Evolutionary conservation across 805 yeast genomes (phyloP).

Genomic region (Wickerhamomyces xylosicus): DNA sequence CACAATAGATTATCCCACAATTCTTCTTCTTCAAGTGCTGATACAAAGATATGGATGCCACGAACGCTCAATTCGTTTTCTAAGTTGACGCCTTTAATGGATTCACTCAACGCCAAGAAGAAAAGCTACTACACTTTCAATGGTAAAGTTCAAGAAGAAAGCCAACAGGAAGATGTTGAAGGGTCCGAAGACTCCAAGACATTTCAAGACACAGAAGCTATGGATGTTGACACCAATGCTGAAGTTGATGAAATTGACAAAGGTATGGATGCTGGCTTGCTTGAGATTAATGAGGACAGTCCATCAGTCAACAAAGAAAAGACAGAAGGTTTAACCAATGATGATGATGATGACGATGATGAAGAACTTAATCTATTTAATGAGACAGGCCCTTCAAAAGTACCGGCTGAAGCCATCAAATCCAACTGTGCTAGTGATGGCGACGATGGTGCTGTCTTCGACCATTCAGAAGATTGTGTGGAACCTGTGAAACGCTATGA

Average conservation of each 20-base stretch:
- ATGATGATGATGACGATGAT: not conserved
- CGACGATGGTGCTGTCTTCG: conserved; percentile 3
- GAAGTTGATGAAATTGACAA: not conserved
- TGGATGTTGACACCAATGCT: not conserved
- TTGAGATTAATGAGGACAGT: not conserved
- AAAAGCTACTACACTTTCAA: conserved; percentile 24
- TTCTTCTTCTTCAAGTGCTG: not conserved
- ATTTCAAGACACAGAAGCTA: not conserved
- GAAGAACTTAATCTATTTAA: too few relatives aligned
- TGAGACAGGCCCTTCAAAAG: too few relatives aligned
- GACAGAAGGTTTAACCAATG: not conserved
- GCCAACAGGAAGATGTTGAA: not conserved
- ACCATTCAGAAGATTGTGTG: conserved; percentile 3
- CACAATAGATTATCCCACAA: not conserved
- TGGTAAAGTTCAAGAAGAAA: not conserved
- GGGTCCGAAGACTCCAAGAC: not conserved
- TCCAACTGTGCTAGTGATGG: not conserved
- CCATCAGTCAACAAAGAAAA: not conserved
- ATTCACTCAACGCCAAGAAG: conserved; percentile 16
- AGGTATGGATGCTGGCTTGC: not conserved
- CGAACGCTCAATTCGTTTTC: conserved; percentile 27
- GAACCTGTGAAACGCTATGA: conserved; percentile 3
- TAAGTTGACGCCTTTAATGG: conserved; percentile 28
- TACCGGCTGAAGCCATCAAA: not conserved
- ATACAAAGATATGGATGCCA: conserved; percentile 34